A percentile compares a stretch with the other conserved stretches of the same genome.
phyloP scores from a whole-genome alignment of 306 rosid species.

The Heteromeles arbutifolia region DNA sequence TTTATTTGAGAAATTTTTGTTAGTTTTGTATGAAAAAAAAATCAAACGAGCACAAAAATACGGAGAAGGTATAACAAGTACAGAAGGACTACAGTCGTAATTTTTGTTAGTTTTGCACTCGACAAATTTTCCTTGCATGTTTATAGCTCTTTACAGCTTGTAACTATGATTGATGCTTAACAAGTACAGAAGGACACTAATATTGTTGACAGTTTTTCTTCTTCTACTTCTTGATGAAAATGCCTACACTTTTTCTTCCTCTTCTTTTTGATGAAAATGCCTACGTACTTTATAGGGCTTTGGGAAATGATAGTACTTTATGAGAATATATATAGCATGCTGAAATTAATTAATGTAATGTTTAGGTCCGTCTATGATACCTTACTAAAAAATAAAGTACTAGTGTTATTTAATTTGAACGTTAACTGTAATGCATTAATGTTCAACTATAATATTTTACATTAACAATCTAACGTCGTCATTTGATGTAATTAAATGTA shows the following conservation, averaged over 20 bases:
- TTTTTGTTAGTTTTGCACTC: background rate
- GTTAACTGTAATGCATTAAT: too few relatives aligned
- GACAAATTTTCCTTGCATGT: background rate
- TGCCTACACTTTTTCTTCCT: background rate
- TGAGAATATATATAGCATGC: background rate
- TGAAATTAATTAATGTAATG: background rate
- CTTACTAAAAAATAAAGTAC: too few relatives aligned
- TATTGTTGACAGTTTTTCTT: background rate
- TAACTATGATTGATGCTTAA: background rate
- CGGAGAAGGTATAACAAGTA: background rate
- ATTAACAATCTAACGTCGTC: too few relatives aligned
- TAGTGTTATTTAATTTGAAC: too few relatives aligned
- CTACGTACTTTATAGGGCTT: background rate
- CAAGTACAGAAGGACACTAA: background rate
- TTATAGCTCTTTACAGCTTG: background rate
- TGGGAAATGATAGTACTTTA: background rate
- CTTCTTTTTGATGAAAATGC: background rate
- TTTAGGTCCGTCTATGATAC: background rate
- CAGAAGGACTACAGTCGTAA: background rate
- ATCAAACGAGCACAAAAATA: background rate
- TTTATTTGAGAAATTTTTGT: constrained; percentile 3
- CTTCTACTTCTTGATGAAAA: background rate
- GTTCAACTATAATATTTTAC: too few relatives aligned
- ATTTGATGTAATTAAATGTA: too few relatives aligned
- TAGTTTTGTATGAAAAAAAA: background rate